Evolutionary conservation across 345 rosid species (phyloP).

Genomic region (thale cress (Arabidopsis thaliana)): DNA sequence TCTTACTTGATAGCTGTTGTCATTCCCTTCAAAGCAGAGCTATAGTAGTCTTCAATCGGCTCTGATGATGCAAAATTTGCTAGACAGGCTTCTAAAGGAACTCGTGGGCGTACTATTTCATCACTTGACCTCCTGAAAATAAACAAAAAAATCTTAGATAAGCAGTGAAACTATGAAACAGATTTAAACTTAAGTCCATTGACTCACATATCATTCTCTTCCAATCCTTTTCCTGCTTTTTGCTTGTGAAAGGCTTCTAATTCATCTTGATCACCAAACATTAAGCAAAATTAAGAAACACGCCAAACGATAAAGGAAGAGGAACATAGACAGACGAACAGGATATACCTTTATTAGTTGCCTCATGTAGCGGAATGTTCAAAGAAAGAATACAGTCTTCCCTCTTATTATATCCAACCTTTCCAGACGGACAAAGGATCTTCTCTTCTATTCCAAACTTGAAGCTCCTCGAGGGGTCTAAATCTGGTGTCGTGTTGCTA

Average conservation of each 20-base stretch:
- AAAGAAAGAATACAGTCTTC: constrained; percentile 88
- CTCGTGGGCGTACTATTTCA: constrained; percentile 93
- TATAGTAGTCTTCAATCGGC: constrained; percentile 80
- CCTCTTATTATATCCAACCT: constrained; percentile 89
- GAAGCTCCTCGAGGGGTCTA: constrained; percentile 90
- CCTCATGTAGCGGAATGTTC: constrained; percentile 91
- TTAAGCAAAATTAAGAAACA: constrained; percentile 18
- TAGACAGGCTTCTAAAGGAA: constrained; percentile 93
- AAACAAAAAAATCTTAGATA: constrained; percentile 32
- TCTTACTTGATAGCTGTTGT: constrained; percentile 90
- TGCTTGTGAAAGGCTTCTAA: constrained; percentile 67
- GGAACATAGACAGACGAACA: constrained; percentile 23
- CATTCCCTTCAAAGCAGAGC: constrained; percentile 87
- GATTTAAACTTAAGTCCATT: constrained; percentile 26
- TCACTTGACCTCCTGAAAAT: constrained; percentile 64
- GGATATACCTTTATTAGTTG: constrained; percentile 77
- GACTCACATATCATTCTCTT: constrained; percentile 84
- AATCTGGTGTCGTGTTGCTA: constrained; percentile 60
- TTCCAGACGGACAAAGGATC: constrained; percentile 86
- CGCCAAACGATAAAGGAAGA: constrained; percentile 21
- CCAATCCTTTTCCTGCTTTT: constrained; percentile 69
- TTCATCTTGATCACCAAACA: constrained; percentile 66
- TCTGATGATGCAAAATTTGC: constrained; percentile 83
- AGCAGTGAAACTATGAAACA: constrained; percentile 29
- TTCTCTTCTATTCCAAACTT: constrained; percentile 98